Base-by-base conservation (phyloP, 1,284 basidiomycete genomes). In the Apiotrichum porosum region DNA sequence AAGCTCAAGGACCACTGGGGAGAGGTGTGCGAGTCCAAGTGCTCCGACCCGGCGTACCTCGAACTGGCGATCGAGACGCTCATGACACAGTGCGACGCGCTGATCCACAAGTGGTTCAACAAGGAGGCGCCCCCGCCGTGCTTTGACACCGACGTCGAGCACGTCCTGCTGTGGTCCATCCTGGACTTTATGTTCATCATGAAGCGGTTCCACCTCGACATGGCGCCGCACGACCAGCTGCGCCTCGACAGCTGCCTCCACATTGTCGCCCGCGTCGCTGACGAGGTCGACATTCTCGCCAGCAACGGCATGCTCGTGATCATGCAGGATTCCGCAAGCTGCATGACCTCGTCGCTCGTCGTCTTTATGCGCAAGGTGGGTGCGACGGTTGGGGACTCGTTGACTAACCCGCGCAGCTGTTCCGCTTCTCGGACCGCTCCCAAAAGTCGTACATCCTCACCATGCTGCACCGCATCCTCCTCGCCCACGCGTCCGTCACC, bases 1-100 rank as follows among this genome's bases (percentile, higher is more conserved):
- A 58, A 61, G 54, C 52, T 65, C 10, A 63, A 65, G 44, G 65
- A 67, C 38, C 58, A 65, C 41, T 67, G 65, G 65, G 53, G 58
- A 15, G 49, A 58, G 9, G 51, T 63, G 15, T 60, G 58, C 47
- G 58, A 60, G 31, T 39, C 53, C 8, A 52, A 50, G 15, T 26
- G 45, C 13, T 49, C 58, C 3, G 59, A 62, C 32, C 37, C 52
- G 4, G 50, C 53, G 3, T 63, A 61, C 34, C 47, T 53, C 39
- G 65, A 63, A 21, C 42, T 60, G 5, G 62, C 59, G 2, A 55
- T 62, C 24, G 65, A 65, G 34, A 62, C 53, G 6, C 50, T 62
- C 28, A 56, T 49, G 6, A 33, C 42, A 1, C 61, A 65, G 34
- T 47, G 51, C 23, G 61, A 66, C 10, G 53, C 56, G 9, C 32